phyloP scores from a whole-genome alignment of 176 grass and related monocot genomes.

The Avena sativa region DNA sequence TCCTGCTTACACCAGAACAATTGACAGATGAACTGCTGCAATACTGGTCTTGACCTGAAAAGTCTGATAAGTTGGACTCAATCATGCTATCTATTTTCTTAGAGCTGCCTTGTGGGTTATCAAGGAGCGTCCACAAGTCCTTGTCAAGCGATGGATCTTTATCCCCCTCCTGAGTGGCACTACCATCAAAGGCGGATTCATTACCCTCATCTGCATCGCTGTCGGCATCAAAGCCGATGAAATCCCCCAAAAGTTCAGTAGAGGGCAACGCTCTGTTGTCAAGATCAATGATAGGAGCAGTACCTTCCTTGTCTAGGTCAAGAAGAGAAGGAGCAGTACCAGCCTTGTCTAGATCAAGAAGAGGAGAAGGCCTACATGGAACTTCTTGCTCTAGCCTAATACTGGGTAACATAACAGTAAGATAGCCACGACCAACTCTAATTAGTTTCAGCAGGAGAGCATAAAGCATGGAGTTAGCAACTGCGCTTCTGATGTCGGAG shows the following conservation, averaged over 20 bases:
- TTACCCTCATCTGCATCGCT: not conserved
- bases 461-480: slow-evolving; percentile 44
- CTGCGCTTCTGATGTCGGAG: slow-evolving; percentile 61
- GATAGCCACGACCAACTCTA: slow-evolving; percentile 42
- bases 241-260: slow-evolving; percentile 35
- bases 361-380: not conserved
- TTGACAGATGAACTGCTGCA: not conserved
- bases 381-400: slow-evolving; percentile 34
- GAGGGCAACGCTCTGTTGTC: slow-evolving; percentile 4
- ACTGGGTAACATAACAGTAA: slow-evolving; percentile 42
- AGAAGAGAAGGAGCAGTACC: not conserved
- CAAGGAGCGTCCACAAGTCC: slow-evolving; percentile 16
- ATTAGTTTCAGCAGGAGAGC: slow-evolving; percentile 45
- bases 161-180: not conserved
- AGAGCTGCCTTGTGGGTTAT: not conserved
- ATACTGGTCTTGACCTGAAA: slow-evolving; percentile 27
- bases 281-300: not conserved
- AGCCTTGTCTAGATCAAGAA: not conserved
- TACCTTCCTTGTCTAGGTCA: slow-evolving; percentile 3
- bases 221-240: slow-evolving; percentile 46
- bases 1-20: slow-evolving; percentile 41
- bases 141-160: not conserved
- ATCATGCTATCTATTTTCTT: slow-evolving; percentile 59
- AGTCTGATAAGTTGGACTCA: slow-evolving; percentile 38
- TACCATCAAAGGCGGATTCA: not conserved